phyloP scores from a whole-genome alignment of 1,139 yeast genomes.

The Kodamaea fungicola region DNA sequence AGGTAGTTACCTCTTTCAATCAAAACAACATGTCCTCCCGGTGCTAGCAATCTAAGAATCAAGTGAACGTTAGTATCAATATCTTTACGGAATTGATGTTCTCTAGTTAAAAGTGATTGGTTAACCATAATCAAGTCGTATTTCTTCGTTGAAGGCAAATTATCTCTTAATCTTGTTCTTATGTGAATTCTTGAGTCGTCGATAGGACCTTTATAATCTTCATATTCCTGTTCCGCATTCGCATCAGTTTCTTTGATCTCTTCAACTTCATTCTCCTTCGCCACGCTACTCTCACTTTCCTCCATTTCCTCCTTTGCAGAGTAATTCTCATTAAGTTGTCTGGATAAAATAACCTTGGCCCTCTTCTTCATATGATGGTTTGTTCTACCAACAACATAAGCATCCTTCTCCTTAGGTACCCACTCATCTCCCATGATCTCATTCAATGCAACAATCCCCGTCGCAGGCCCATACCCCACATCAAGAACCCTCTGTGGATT shows the following conservation, averaged over 20 bases:
- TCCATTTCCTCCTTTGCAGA: constrained; percentile 12
- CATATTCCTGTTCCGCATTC: too few relatives aligned
- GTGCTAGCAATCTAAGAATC: constrained; percentile 59
- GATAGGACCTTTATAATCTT: constrained; percentile 51
- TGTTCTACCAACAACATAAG: constrained; percentile 66
- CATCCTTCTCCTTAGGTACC: constrained; percentile 63
- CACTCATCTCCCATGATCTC: constrained; percentile 69
- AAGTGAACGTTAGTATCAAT: constrained; percentile 68
- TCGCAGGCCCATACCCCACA: constrained; percentile 89
- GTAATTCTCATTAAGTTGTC: constrained; percentile 58
- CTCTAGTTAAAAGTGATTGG: constrained; percentile 67
- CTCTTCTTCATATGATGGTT: constrained; percentile 68
- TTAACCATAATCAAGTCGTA: constrained; percentile 87
- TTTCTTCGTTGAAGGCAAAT: constrained; percentile 44
- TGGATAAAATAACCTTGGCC: constrained; percentile 70
- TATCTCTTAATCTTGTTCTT: constrained; percentile 50
- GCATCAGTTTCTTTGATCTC: constrained; percentile 14
- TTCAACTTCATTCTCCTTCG: constrained; percentile 11
- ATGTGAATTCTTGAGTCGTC: constrained; percentile 53
- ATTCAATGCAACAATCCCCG: constrained; percentile 85
- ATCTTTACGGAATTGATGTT: constrained; percentile 62
- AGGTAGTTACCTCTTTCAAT: constrained; percentile 87
- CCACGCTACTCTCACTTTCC: constrained; percentile 9
- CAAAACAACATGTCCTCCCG: constrained; percentile 74
- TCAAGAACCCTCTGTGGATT: constrained; percentile 68